These are phyloP conservation scores for Phoenix roebelenii DNA, from an alignment of 176 grass and related monocot genomes.

Conservation along the genomic window DNA sequence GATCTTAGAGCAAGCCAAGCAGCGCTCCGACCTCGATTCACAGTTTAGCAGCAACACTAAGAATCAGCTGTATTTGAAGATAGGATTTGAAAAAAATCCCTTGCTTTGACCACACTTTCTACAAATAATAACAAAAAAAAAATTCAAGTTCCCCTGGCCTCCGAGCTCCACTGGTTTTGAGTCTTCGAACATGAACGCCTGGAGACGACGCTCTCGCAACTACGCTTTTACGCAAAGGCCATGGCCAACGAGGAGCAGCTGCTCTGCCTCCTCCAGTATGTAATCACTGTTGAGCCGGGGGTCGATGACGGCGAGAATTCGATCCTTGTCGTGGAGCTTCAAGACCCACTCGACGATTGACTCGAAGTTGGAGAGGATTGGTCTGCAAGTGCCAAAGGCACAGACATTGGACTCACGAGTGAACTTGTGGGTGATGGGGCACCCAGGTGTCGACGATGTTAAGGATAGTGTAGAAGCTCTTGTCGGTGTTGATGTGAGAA, in stretches of 20 bases:
- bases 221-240: not conserved
- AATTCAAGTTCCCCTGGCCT: too few relatives aligned
- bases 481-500: slow-evolving; percentile 19
- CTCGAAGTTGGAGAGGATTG: slow-evolving; percentile 18
- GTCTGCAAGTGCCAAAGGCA: slow-evolving; percentile 32
- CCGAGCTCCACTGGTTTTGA: too few relatives aligned
- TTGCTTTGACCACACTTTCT: too few relatives aligned
- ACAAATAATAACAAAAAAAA: too few relatives aligned
- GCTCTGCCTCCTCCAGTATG: slow-evolving; percentile 14
- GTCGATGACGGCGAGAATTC: slow-evolving; percentile 36
- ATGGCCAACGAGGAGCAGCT: slow-evolving; percentile 36
- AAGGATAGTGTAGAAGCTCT: slow-evolving; percentile 27
- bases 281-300: slow-evolving; percentile 14
- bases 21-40: too few relatives aligned
- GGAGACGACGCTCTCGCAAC: too few relatives aligned
- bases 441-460: slow-evolving; percentile 49
- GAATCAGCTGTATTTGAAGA: too few relatives aligned
- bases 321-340: slow-evolving; percentile 37
- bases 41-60: too few relatives aligned
- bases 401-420: slow-evolving; percentile 42
- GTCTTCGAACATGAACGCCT: too few relatives aligned
- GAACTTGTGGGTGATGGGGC: slow-evolving; percentile 25
- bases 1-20: too few relatives aligned
- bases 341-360: slow-evolving; percentile 40
- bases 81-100: too few relatives aligned